Base-by-base conservation (phyloP, 192 early-diverging fungal genomes). In the Umbelopsis vinacea region DNA sequence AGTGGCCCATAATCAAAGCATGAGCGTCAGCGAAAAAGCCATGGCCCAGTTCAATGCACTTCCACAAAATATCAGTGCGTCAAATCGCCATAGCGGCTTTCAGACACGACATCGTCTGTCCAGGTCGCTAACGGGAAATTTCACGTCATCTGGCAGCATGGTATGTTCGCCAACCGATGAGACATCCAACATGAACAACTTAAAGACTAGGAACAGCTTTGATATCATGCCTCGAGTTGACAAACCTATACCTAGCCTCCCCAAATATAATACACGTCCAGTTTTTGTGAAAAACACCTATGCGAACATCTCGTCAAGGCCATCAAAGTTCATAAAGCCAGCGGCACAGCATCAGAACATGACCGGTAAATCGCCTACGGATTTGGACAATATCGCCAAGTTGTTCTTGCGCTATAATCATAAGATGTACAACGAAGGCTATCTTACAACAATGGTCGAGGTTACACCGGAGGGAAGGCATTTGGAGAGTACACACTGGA, bases 361-460 rank as follows among this genome's bases (percentile, higher is more conserved):
- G 4, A 4, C 12, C 7, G 57, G 35, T 26, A 63, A 37, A 37
- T 29, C 57, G n/a, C 33, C 57, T 29, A 37, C 57, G 17, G 57
- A 63, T 37, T 37, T 63, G 15, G 57, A 63, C 23, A 35, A 26
- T 14, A 63, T 63, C 17, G 57, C 57, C 23, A 63, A 63, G 33
- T 19, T 29, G 19, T 63, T 63, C n/a, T 29, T 63, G 57, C 26
- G 57, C 4, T 91, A 89, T 69, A 82, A 85, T 48, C 83, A 84
- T 35, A 92, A 92, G 76, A 81, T 86, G 14, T 92, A 63, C 77
- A 74, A 86, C 29, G 76, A 83, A 23, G 91, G 89, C 24, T 86
- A 90, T 15, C 78, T 92, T 12, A 82, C 83, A 68, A 92, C 88
- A 71, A 86, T 87, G 81, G 84, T 87, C 55, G 88, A 86, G 37